Evolutionary conservation across 805 yeast species (phyloP), one percentile per base, ranked within the genome.

Genomic region (Lachancea meyersii): DNA sequence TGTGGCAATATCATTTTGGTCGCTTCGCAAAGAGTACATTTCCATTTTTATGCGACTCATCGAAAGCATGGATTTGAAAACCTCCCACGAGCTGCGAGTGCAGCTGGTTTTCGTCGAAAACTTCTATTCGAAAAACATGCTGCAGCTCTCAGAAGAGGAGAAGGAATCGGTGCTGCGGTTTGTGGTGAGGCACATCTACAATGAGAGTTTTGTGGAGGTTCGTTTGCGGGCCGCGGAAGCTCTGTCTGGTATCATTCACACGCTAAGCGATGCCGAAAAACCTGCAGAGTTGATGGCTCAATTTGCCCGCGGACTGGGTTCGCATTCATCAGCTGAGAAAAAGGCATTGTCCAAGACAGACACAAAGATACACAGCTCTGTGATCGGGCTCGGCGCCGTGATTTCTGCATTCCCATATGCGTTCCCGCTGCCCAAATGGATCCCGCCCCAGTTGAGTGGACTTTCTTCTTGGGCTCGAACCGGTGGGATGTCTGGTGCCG

Each of bases 371-470:
- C 97, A 91, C 58, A 95, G 94, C 2, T 87, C 95, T 2, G 80
- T 89, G 0, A 66, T 93, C 19, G 97, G 97, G 0, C 66, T 91
- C 2, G 95, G 97, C 7, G 86, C 97, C 0, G 66, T 91, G 33
- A 77, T 93, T 1, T 79, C 81, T 36, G 97, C 97, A 0, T 93
- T 84, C 64, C 91, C 97, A 2, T 93, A 88, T 55, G 68, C 72
- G 2, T 82, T 95, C 1, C 98, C 98, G 0, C 89, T 95, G 2
- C 97, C 98, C 1, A 41, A 51, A 21, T 93, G 97, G 97, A 72
- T 91, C 16, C 97, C 97, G 0, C 65, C 69, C 7, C 75, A 85
- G 13, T 68, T 91, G 48, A 72, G 83, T 1, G 67, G 75, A 1
- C 64, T 93, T 45, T 88, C 96, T 0, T 76, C 75, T 20, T 80